phyloP scores from a whole-genome alignment of 805 yeast species.

The Nakazawaea wickerhamii region DNA sequence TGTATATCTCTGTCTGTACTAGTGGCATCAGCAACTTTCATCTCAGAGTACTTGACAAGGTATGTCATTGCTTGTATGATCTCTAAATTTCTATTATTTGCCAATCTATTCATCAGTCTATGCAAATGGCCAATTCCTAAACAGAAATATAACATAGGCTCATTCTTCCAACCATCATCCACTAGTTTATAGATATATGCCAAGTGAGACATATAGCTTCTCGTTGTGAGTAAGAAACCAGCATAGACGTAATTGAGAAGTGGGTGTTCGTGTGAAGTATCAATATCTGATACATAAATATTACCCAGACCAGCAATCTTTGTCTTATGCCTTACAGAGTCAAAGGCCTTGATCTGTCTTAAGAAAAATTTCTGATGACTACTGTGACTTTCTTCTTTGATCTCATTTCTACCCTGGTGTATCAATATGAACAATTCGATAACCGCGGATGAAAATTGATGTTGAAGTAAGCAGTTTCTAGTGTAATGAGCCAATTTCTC shows the following conservation, averaged over 20 bases:
- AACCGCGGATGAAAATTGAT: slow-evolving; percentile 70
- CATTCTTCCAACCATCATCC: slow-evolving; percentile 51
- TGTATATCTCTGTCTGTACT: slow-evolving; percentile 48
- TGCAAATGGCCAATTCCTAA: slow-evolving; percentile 81
- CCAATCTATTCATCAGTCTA: slow-evolving; percentile 85
- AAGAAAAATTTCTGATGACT: slow-evolving; percentile 87
- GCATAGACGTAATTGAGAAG: slow-evolving; percentile 64
- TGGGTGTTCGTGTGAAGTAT: slow-evolving; percentile 51
- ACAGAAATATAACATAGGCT: slow-evolving; percentile 72
- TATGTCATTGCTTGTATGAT: slow-evolving; percentile 82
- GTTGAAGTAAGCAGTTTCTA: slow-evolving; percentile 57
- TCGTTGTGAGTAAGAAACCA: slow-evolving; percentile 70
- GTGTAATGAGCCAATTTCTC: slow-evolving; percentile 48
- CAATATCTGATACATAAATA: slow-evolving; percentile 49
- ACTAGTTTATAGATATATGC: slow-evolving; percentile 73
- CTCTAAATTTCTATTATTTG: slow-evolving; percentile 81
- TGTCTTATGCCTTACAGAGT: slow-evolving; percentile 52
- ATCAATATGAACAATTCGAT: slow-evolving; percentile 63
- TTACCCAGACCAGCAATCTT: slow-evolving; percentile 77
- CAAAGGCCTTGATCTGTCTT: slow-evolving; percentile 86
- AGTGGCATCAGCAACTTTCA: slow-evolving; percentile 33
- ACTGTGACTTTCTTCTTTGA: slow-evolving; percentile 60
- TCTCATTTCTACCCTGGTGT: slow-evolving; percentile 54
- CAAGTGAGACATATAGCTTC: slow-evolving; percentile 77
- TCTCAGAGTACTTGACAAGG: slow-evolving; percentile 61